Conservation (phyloP, 2,329 filamentous ascomycete genomes). For the Ophiostoma sp. region DNA sequence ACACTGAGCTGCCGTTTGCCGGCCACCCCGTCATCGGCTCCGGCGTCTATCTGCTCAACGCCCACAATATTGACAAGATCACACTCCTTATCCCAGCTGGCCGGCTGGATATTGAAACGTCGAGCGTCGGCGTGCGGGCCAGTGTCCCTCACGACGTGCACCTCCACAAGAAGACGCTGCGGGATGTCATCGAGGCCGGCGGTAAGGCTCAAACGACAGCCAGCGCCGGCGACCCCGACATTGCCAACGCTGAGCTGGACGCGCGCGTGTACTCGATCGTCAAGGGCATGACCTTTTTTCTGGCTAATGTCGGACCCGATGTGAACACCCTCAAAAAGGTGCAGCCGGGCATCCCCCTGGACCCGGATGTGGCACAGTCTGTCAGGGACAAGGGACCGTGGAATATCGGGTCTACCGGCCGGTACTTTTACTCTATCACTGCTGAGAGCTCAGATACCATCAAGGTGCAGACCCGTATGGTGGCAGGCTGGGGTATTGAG, state of each 20-base stretch:
- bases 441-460: not conserved
- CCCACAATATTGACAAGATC: not conserved
- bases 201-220: slow-evolving; percentile 7
- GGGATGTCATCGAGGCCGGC: slow-evolving; percentile 24
- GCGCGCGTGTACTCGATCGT: slow-evolving; percentile 59
- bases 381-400: slow-evolving; percentile 50
- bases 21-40: slow-evolving; percentile 58
- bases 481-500: slow-evolving; percentile 44
- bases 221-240: slow-evolving; percentile 31
- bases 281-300: slow-evolving; percentile 67
- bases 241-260: slow-evolving; percentile 36
- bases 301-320: slow-evolving; percentile 37
- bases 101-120: not conserved
- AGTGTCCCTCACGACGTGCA: slow-evolving; percentile 63
- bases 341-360: slow-evolving; percentile 41
- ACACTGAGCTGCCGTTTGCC: slow-evolving; percentile 54
- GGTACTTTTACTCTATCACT: slow-evolving; percentile 53
- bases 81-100: slow-evolving; percentile 1
- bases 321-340: slow-evolving; percentile 48
- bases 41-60: slow-evolving; percentile 43
- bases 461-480: slow-evolving; percentile 55
- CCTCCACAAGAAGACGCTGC: slow-evolving; percentile 46
- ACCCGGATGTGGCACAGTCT: slow-evolving; percentile 24
- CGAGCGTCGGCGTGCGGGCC: slow-evolving; percentile 44
- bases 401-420: slow-evolving; percentile 47